phyloP scores from a whole-genome alignment of 176 grass and related monocot genomes.

The sorghum (Sorghum bicolor) region DNA sequence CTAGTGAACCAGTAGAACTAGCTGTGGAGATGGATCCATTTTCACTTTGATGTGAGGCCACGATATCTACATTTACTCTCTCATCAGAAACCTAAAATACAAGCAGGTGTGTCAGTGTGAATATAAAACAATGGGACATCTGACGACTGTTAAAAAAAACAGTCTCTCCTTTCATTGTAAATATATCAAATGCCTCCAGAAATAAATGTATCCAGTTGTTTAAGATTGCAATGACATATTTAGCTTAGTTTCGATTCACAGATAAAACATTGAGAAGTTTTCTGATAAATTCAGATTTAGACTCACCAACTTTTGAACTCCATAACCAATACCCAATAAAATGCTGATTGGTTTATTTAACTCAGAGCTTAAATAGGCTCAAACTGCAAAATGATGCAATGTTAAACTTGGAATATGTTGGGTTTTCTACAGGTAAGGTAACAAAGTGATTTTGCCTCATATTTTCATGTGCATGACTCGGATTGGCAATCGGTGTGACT shows the following conservation, averaged over 20 bases:
- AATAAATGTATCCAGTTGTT: not conserved
- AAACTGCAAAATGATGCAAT: not conserved
- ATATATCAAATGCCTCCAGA: not conserved
- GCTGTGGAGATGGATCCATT: conserved; percentile 42
- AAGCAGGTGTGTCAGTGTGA: not conserved
- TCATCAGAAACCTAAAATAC: conserved; percentile 57
- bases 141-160: not conserved
- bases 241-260: not conserved
- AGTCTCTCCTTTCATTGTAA: not conserved
- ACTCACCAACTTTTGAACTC: not conserved
- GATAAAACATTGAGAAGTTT: not conserved
- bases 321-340: not conserved
- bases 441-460: not conserved
- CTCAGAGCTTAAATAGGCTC: not conserved
- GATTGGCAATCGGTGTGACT: not conserved
- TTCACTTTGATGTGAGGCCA: conserved; percentile 45
- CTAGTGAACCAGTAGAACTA: conserved; percentile 36
- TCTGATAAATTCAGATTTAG: not conserved
- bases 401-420: not conserved
- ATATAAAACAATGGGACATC: not conserved
- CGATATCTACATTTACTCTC: conserved; percentile 32
- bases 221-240: not conserved
- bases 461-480: not conserved
- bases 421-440: not conserved
- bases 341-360: not conserved